Conservation (phyloP, 1,284 basidiomycete species). For the Clitocybe nebularis region DNA sequence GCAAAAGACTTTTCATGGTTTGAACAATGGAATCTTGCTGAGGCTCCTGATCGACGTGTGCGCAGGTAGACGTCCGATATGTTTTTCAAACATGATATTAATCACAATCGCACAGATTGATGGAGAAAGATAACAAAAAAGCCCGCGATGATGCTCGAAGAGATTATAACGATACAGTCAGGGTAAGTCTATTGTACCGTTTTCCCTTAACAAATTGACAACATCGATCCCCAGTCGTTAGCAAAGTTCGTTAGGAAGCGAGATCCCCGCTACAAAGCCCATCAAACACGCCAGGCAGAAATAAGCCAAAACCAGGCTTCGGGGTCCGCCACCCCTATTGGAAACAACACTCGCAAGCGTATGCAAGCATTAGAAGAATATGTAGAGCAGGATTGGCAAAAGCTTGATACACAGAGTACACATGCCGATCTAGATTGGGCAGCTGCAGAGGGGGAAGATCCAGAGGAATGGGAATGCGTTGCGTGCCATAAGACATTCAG, state of each 20-base stretch:
- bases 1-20: conserved; percentile 90
- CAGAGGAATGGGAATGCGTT: conserved; percentile 92
- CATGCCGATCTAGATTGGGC: conserved; percentile 69
- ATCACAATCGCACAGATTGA: conserved; percentile 46
- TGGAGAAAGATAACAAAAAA: conserved; percentile 98
- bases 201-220: conserved; percentile 7
- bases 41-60: conserved; percentile 85
- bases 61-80: conserved; percentile 49
- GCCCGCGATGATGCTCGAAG: conserved; percentile 80
- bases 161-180: conserved; percentile 92
- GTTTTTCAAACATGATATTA: conserved; percentile 6
- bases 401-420: conserved; percentile 38
- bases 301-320: conserved; percentile 29
- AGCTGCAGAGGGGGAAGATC: conserved; percentile 62
- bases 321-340: conserved; percentile 24
- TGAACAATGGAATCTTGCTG: conserved; percentile 79
- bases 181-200: conserved; percentile 44
- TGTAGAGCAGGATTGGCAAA: conserved; percentile 85
- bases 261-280: conserved; percentile 86
- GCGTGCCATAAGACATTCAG: conserved; percentile 90
- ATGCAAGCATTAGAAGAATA: conserved; percentile 36
- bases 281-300: conserved; percentile 51
- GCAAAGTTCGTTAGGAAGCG: conserved; percentile 89
- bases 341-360: conserved; percentile 17
- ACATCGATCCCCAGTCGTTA: conserved; percentile 61